These are phyloP conservation scores for Globisporangium radiosum DNA, from an alignment of 352 stramenopile genomes.

Conservation along the genomic window DNA sequence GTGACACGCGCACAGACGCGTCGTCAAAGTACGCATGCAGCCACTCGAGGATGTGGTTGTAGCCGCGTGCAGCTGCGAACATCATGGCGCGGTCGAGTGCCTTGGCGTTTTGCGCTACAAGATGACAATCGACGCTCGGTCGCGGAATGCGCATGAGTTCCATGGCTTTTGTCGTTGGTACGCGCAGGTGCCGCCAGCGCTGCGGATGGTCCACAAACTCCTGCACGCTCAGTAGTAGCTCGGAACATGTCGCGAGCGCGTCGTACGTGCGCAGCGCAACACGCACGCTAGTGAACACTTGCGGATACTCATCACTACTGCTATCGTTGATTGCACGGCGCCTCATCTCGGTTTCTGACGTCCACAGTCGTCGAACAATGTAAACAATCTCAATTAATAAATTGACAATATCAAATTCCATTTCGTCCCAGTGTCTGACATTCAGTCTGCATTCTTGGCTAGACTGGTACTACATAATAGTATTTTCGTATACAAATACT, in stretches of 20 bases:
- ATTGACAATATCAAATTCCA: too few relatives aligned
- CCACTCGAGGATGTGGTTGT: conserved; percentile 3
- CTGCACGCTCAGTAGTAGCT: conserved; percentile 3
- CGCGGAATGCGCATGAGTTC: conserved; percentile 8
- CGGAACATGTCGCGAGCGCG: not conserved
- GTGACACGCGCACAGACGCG: not conserved
- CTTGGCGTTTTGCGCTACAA: not conserved
- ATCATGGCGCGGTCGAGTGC: conserved; percentile 8
- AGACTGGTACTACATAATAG: too few relatives aligned
- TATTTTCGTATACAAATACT: too few relatives aligned
- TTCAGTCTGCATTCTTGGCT: too few relatives aligned
- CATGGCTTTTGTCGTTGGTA: not conserved
- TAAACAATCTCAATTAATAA: too few relatives aligned
- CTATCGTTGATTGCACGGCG: not conserved
- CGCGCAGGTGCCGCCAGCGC: conserved; percentile 3
- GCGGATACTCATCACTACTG: not conserved
- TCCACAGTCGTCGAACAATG: too few relatives aligned
- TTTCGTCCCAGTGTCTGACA: too few relatives aligned
- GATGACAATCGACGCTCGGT: not conserved
- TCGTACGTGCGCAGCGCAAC: not conserved
- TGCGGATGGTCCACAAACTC: conserved; percentile 1
- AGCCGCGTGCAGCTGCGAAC: conserved; percentile 2
- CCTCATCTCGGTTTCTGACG: not conserved
- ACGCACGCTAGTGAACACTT: conserved; percentile 4
- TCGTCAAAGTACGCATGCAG: conserved; percentile 1